phyloP scores from a whole-genome alignment of 2,329 filamentous ascomycete species.

The Arthrobotrys musiformis region DNA sequence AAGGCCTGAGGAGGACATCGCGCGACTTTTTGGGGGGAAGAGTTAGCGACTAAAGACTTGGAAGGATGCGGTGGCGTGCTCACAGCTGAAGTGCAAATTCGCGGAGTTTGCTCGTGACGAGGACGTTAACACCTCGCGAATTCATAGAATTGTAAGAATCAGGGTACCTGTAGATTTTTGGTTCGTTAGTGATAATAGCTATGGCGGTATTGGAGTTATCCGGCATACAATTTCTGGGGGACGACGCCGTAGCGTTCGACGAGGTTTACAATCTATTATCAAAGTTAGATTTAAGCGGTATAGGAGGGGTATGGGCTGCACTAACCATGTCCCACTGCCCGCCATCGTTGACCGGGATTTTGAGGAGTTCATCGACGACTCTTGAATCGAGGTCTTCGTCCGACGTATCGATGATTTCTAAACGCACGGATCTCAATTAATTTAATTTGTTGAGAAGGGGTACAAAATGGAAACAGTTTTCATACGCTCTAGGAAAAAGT shows the following conservation, averaged over 20 bases:
- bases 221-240: constrained; percentile 31
- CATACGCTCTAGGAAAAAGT: constrained; percentile 81
- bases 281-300: background rate
- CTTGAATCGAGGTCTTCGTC: constrained; percentile 76
- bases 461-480: background rate
- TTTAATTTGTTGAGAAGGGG: background rate
- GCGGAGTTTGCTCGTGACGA: constrained; percentile 86
- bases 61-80: background rate
- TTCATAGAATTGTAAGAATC: constrained; percentile 82
- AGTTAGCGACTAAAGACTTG: background rate
- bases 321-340: constrained; percentile 88
- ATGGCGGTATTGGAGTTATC: background rate
- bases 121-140: constrained; percentile 74
- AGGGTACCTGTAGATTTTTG: constrained; percentile 75
- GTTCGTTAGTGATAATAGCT: background rate
- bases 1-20: constrained; percentile 62
- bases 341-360: constrained; percentile 78
- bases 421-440: constrained; percentile 1
- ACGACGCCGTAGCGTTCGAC: constrained; percentile 87
- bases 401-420: constrained; percentile 76
- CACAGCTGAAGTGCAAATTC: constrained; percentile 78
- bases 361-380: constrained; percentile 76
- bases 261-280: constrained; percentile 68
- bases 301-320: constrained; percentile 64
- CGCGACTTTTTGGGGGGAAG: constrained; percentile 57